Percentiles rank a stretch among this genome's conserved stretches.
Evolutionary conservation across 768 basidiomycete species (phyloP).

Genomic region (Psilocybe azurescens): DNA sequence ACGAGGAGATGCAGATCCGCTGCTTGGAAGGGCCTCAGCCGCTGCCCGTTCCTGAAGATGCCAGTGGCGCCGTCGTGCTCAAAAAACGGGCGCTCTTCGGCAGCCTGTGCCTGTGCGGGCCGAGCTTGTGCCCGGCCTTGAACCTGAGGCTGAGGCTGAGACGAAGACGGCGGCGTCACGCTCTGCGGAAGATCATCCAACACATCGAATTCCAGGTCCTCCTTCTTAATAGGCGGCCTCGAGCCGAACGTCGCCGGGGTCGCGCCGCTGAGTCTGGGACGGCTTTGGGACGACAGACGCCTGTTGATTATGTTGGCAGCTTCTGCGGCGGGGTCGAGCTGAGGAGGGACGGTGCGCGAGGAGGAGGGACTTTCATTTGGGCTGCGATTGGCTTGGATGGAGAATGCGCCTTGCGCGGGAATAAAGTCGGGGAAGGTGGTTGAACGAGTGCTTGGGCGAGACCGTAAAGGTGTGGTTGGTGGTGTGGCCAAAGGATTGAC

Average conservation of each 20-base stretch:
- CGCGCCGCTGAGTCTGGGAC: not conserved
- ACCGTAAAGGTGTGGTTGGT: not conserved
- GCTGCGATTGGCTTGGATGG: not conserved
- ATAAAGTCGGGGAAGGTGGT: too few relatives aligned
- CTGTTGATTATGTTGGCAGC: not conserved
- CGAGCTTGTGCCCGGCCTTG: too few relatives aligned
- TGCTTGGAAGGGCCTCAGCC: constrained; percentile 14
- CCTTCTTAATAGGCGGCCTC: not conserved
- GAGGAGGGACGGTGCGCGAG: not conserved
- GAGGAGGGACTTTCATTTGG: not conserved
- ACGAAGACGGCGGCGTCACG: too few relatives aligned
- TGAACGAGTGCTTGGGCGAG: too few relatives aligned
- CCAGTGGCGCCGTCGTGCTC: not conserved
- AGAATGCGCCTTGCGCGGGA: too few relatives aligned
- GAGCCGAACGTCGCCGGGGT: not conserved
- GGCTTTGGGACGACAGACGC: not conserved
- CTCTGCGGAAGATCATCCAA: not conserved
- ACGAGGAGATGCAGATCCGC: constrained; percentile 10
- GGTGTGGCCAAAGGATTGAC: not conserved
- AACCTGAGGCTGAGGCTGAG: too few relatives aligned
- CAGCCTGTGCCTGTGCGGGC: too few relatives aligned
- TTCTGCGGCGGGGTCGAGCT: not conserved
- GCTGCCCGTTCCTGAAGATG: constrained; percentile 10
- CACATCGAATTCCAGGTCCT: not conserved
- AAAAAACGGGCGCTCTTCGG: not conserved